Percentiles rank a stretch among this genome's conserved stretches.
phyloP scores from a whole-genome alignment of 1,139 yeast genomes.

The Ashbya aceris region DNA sequence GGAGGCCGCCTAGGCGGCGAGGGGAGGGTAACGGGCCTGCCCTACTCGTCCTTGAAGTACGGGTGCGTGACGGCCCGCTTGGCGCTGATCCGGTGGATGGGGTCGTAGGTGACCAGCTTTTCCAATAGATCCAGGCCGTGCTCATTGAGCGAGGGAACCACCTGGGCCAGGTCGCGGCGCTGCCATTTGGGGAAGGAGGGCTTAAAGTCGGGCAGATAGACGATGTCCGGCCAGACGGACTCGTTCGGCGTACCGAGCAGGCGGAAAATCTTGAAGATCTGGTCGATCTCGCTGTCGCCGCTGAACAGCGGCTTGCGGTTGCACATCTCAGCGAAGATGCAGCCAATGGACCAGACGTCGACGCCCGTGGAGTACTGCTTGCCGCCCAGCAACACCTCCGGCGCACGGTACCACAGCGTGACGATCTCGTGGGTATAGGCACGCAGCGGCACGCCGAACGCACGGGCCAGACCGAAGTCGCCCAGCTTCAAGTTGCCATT shows the following conservation, averaged over 20 bases:
- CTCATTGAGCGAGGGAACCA: slow-evolving; percentile 73
- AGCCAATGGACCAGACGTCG: slow-evolving; percentile 98
- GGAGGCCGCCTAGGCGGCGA: slow-evolving; percentile 10
- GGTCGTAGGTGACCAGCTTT: slow-evolving; percentile 80
- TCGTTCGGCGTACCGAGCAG: slow-evolving; percentile 92
- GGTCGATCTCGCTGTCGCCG: slow-evolving; percentile 97
- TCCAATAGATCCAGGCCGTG: slow-evolving; percentile 79
- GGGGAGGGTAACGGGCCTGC: slow-evolving; percentile 42
- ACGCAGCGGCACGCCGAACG: slow-evolving; percentile 92
- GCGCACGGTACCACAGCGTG: slow-evolving; percentile 96
- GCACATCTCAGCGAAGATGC: slow-evolving; percentile 98
- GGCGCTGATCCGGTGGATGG: slow-evolving; percentile 89
- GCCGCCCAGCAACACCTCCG: slow-evolving; percentile 91
- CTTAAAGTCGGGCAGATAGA: slow-evolving; percentile 87
- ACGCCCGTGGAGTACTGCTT: slow-evolving; percentile 97
- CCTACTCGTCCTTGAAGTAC: slow-evolving; percentile 59
- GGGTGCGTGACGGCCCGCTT: slow-evolving; percentile 88
- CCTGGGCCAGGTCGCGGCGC: slow-evolving; percentile 57
- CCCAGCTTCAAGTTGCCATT: slow-evolving; percentile 94
- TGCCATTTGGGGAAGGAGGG: slow-evolving; percentile 95
- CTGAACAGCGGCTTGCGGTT: slow-evolving; percentile 92
- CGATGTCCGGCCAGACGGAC: slow-evolving; percentile 93
- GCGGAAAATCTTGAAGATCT: slow-evolving; percentile 88
- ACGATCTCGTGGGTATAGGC: slow-evolving; percentile 98
- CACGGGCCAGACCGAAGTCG: slow-evolving; percentile 95